Evolutionary conservation across 208 protist genomes (phyloP).

Genomic region (Crithidia mellificae): DNA sequence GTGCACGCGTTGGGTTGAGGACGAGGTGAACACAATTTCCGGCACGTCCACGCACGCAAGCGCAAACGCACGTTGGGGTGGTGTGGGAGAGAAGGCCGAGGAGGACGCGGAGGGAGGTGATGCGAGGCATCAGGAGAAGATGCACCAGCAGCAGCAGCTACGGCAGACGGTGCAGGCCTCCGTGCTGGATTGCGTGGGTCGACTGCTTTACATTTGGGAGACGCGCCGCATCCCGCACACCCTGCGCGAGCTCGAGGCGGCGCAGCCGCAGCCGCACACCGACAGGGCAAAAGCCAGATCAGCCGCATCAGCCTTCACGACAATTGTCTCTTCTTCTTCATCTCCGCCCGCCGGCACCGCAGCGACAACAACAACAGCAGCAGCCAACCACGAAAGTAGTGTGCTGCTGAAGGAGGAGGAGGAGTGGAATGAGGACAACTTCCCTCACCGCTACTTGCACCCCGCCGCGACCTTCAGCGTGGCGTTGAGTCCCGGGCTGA

Average conservation of each 20-base stretch:
- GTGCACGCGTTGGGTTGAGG: conserved; percentile 40
- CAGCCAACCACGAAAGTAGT: background rate
- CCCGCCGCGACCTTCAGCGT: conserved; percentile 69
- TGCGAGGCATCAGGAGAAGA: background rate
- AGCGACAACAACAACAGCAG: background rate
- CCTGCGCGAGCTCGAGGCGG: conserved; percentile 41
- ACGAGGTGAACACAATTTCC: too few species aligned
- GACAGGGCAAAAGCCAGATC: too few species aligned
- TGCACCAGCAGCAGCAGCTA: background rate
- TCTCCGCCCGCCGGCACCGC: too few species aligned
- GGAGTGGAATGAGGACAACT: conserved; percentile 81
- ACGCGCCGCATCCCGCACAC: conserved; percentile 75
- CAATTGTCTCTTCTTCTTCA: too few species aligned
- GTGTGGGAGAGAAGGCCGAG: background rate
- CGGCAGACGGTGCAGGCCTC: conserved; percentile 14
- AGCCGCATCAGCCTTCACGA: too few species aligned
- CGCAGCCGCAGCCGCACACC: conserved; percentile 7
- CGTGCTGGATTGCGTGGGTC: conserved; percentile 59
- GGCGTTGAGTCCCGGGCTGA: conserved; percentile 39
- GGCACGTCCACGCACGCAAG: too few species aligned
- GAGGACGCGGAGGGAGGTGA: too few species aligned
- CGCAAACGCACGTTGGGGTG: too few species aligned
- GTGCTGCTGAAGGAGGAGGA: conserved; percentile 40
- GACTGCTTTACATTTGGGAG: conserved; percentile 80
- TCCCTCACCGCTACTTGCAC: conserved; percentile 81